Conservation (phyloP, 306 rosid genomes). For the Pachyrhizus erosus region DNA sequence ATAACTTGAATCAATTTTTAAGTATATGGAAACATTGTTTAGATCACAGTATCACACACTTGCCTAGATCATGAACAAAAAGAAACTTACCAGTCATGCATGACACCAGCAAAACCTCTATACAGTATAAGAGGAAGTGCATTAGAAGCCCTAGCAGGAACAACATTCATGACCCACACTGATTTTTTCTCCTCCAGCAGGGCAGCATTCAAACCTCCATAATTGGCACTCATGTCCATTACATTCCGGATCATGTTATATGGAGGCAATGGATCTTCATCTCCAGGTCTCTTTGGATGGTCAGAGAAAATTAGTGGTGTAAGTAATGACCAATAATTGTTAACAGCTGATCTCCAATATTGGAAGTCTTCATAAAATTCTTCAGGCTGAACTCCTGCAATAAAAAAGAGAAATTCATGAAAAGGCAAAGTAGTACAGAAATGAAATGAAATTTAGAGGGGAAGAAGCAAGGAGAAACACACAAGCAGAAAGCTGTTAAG, state of each 20-base stretch:
- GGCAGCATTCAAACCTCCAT: constrained; percentile 92
- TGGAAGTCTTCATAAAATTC: constrained; percentile 83
- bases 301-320: constrained; percentile 98
- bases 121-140: constrained; percentile 90
- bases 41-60: not conserved
- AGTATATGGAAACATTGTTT: constrained; percentile 11
- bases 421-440: constrained; percentile 35
- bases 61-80: constrained; percentile 19
- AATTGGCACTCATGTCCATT: constrained; percentile 94
- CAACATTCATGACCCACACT: constrained; percentile 98
- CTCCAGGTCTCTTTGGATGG: constrained; percentile 99
- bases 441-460: constrained; percentile 1
- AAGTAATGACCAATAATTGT: constrained; percentile 91
- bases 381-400: constrained; percentile 86
- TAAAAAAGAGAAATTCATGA: constrained; percentile 48
- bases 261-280: constrained; percentile 98
- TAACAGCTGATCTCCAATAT: constrained; percentile 75
- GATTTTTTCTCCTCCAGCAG: constrained; percentile 84
- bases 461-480: constrained; percentile 5
- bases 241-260: constrained; percentile 97
- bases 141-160: constrained; percentile 73
- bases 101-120: constrained; percentile 92
- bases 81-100: constrained; percentile 89
- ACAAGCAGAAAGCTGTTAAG: constrained; percentile 28
- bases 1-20: not conserved